Evolutionary conservation across 1,139 yeast genomes (phyloP).

Genomic region (Ashbya aceris): DNA sequence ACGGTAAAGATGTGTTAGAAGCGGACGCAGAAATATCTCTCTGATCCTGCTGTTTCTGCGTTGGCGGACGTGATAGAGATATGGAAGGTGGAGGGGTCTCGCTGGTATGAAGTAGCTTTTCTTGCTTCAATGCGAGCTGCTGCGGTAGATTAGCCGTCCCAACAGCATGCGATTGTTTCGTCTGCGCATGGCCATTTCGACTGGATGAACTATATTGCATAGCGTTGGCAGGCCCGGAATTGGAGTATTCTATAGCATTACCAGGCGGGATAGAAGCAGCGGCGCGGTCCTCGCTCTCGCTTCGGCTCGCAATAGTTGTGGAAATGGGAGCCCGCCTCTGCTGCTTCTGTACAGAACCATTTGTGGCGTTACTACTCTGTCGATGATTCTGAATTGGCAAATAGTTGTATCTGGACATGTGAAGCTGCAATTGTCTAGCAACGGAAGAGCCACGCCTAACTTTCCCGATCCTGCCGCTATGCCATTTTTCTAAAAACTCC

Average conservation of each 20-base stretch:
- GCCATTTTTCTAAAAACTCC: conserved; percentile 74
- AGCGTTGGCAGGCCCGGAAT: too few species aligned
- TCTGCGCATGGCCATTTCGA: too few species aligned
- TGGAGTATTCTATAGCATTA: too few species aligned
- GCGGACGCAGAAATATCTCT: conserved; percentile 5
- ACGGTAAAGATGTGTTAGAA: conserved; percentile 1
- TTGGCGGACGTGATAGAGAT: neutral
- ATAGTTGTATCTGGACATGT: conserved; percentile 59
- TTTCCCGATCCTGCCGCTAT: conserved; percentile 62
- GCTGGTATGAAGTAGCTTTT: too few species aligned
- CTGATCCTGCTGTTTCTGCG: conserved; percentile 9
- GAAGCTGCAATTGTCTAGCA: conserved; percentile 66
- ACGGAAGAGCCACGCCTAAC: conserved; percentile 74
- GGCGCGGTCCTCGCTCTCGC: conserved; percentile 7
- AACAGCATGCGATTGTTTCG: neutral
- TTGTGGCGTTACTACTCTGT: conserved; percentile 11
- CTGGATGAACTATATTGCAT: too few species aligned
- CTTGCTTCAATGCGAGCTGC: neutral
- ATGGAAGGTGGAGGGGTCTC: too few species aligned
- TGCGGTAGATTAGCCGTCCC: conserved; percentile 8
- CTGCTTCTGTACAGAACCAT: too few species aligned
- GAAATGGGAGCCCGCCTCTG: conserved; percentile 2
- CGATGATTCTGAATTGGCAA: conserved; percentile 39
- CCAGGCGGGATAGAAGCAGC: too few species aligned
- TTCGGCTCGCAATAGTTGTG: neutral